Evolutionary conservation across 2,329 filamentous ascomycete genomes (phyloP).

Genomic region (Lasiodiplodia citricola): DNA sequence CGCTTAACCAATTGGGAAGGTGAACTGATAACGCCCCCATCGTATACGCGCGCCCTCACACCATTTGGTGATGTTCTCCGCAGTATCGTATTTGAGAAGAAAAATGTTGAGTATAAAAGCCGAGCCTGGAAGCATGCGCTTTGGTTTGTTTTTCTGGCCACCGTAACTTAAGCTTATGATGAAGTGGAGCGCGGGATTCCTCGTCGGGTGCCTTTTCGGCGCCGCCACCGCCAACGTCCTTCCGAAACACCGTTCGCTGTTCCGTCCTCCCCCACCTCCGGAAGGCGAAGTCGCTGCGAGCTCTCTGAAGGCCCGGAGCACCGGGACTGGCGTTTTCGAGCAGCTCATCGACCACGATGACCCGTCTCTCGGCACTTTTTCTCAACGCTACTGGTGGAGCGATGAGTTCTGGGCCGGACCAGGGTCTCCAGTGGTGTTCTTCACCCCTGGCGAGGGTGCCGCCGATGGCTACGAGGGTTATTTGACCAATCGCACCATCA

Average conservation of each 20-base stretch:
- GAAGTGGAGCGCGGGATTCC: neutral
- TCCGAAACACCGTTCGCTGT: slow-evolving; percentile 8
- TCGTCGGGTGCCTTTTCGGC: slow-evolving; percentile 8
- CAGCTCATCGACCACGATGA: slow-evolving; percentile 66
- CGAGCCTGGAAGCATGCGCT: neutral
- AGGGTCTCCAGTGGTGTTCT: slow-evolving; percentile 58
- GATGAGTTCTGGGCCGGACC: slow-evolving; percentile 59
- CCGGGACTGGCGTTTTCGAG: slow-evolving; percentile 45
- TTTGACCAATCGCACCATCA: slow-evolving; percentile 56
- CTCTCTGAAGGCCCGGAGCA: neutral
- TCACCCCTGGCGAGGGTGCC: slow-evolving; percentile 59
- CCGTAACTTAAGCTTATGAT: neutral
- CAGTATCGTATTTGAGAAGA: neutral
- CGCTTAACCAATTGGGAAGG: neutral
- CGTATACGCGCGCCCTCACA: neutral
- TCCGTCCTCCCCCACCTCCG: slow-evolving; percentile 11
- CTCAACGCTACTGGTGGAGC: slow-evolving; percentile 61
- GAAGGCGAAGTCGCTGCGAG: neutral
- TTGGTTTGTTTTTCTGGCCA: neutral
- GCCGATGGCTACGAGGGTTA: slow-evolving; percentile 57
- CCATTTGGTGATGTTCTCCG: neutral
- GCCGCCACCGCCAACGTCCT: slow-evolving; percentile 9
- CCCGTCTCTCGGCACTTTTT: slow-evolving; percentile 61
- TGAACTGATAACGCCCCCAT: neutral
- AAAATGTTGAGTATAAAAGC: neutral